These are phyloP conservation scores for Diplodia sapinea DNA, from an alignment of 2,329 filamentous ascomycete genomes.

Conservation along the genomic window DNA sequence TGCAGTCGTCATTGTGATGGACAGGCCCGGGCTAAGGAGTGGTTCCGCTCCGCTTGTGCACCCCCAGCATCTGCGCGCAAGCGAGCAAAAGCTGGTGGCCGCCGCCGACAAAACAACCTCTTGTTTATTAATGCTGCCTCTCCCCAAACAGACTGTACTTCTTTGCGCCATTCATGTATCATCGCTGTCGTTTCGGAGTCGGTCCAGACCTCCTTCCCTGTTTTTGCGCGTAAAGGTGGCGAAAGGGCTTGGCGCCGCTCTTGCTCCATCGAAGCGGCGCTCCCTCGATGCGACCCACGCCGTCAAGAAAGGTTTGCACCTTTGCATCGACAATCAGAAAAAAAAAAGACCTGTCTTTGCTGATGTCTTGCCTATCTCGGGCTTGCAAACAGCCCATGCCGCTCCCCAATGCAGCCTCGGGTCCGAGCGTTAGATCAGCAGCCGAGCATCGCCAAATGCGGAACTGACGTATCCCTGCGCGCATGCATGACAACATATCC, in stretches of 20 bases:
- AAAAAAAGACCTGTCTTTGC: too few species aligned
- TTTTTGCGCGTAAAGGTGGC: too few species aligned
- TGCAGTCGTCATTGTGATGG: background rate
- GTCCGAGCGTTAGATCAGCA: conserved; percentile 8
- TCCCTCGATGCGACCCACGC: too few species aligned
- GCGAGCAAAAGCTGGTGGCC: background rate
- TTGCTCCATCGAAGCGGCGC: too few species aligned
- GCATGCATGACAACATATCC: background rate
- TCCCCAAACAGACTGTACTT: too few species aligned
- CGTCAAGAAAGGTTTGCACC: too few species aligned
- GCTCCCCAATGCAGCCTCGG: background rate
- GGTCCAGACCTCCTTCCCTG: too few species aligned
- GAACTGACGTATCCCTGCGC: conserved; percentile 10
- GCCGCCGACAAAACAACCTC: background rate
- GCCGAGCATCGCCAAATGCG: background rate
- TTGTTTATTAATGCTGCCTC: background rate
- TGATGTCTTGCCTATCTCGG: too few species aligned
- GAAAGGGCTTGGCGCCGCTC: too few species aligned
- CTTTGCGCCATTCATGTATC: too few species aligned
- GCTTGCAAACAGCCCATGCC: background rate
- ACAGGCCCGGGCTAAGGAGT: background rate
- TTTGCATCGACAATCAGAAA: too few species aligned
- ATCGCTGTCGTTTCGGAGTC: too few species aligned
- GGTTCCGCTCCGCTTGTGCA: background rate
- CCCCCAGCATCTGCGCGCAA: background rate